phyloP scores from a whole-genome alignment of 1,284 basidiomycete species.

The Cryptococcus deneoformans region DNA sequence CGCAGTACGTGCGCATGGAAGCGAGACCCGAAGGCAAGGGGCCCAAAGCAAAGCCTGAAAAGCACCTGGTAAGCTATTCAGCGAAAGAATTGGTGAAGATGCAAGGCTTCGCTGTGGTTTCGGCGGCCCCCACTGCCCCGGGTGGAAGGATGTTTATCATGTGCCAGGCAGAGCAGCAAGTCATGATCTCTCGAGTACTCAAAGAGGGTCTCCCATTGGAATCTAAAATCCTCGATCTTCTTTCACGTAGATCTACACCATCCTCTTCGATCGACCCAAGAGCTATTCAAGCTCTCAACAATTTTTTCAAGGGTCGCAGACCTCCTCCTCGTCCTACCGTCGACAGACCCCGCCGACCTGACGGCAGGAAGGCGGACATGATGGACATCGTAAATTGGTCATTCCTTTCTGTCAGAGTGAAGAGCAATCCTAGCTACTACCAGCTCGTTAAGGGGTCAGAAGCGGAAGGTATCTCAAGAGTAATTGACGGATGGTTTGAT shows the following conservation, averaged over 20 bases:
- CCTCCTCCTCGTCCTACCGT: constrained; percentile 9
- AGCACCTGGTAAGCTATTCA: constrained; percentile 73
- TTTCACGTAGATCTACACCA: constrained; percentile 10
- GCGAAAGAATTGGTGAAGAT: constrained; percentile 82
- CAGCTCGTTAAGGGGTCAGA: constrained; percentile 53
- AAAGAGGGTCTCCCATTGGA: constrained; percentile 86
- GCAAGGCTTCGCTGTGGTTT: constrained; percentile 73
- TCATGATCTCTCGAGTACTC: constrained; percentile 75
- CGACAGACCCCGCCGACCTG: constrained; percentile 30
- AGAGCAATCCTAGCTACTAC: constrained; percentile 85
- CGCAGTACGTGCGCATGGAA: constrained; percentile 69
- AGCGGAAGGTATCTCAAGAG: constrained; percentile 63
- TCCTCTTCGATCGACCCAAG: constrained; percentile 9
- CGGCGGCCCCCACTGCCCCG: constrained; percentile 20
- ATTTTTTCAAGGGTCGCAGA: not conserved
- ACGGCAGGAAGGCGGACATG: constrained; percentile 63
- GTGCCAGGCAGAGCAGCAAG: constrained; percentile 77
- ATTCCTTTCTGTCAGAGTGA: constrained; percentile 68
- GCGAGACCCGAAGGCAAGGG: constrained; percentile 2
- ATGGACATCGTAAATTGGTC: constrained; percentile 79
- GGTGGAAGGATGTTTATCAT: constrained; percentile 76
- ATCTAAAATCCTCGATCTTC: constrained; percentile 60
- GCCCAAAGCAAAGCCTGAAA: constrained; percentile 51
- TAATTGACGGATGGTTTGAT: constrained; percentile 59
- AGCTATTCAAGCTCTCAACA: not conserved